These are phyloP conservation scores for Globisporangium cystogenes DNA, from an alignment of 352 stramenopile genomes.

Conservation along the genomic window DNA sequence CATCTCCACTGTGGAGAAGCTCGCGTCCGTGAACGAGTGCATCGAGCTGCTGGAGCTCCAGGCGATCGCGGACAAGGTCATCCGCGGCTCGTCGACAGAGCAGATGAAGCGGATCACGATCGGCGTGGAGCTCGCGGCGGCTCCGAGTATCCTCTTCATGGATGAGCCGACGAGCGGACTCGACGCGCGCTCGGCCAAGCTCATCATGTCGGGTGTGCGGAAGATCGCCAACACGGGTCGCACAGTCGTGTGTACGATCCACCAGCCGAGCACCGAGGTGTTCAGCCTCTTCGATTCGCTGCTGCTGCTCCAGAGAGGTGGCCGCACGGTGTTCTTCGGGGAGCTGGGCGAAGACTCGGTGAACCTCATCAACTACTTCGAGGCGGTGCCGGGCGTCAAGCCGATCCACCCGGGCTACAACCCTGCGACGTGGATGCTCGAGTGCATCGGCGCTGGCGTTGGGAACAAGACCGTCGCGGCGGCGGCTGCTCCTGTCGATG, in stretches of 20 bases:
- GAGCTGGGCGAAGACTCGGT: slow-evolving; percentile 35
- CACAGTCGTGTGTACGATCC: slow-evolving; percentile 90
- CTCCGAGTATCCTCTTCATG: slow-evolving; percentile 82
- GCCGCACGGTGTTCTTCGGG: slow-evolving; percentile 49
- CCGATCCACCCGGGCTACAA: slow-evolving; percentile 66
- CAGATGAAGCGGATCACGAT: slow-evolving; percentile 72
- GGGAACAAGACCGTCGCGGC: slow-evolving; percentile 2
- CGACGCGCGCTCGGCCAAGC: slow-evolving; percentile 80
- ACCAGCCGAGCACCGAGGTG: slow-evolving; percentile 87
- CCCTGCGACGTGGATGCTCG: slow-evolving; percentile 17
- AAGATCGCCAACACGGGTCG: slow-evolving; percentile 74
- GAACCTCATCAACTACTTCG: slow-evolving; percentile 54
- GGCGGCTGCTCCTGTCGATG: not conserved
- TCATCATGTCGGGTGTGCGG: slow-evolving; percentile 85
- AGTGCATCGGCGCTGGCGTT: slow-evolving; percentile 23
- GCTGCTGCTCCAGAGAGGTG: slow-evolving; percentile 64
- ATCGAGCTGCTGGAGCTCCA: slow-evolving; percentile 46
- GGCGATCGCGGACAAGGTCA: slow-evolving; percentile 47
- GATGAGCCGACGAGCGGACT: slow-evolving; percentile 88
- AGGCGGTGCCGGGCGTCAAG: slow-evolving; percentile 24
- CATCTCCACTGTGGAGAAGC: slow-evolving; percentile 28
- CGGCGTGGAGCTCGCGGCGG: slow-evolving; percentile 88
- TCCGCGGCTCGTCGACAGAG: slow-evolving; percentile 44
- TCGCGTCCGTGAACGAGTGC: slow-evolving; percentile 44
- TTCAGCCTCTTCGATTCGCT: slow-evolving; percentile 88